phyloP scores from a whole-genome alignment of 805 yeast genomes.

The Starmerella bombi region DNA sequence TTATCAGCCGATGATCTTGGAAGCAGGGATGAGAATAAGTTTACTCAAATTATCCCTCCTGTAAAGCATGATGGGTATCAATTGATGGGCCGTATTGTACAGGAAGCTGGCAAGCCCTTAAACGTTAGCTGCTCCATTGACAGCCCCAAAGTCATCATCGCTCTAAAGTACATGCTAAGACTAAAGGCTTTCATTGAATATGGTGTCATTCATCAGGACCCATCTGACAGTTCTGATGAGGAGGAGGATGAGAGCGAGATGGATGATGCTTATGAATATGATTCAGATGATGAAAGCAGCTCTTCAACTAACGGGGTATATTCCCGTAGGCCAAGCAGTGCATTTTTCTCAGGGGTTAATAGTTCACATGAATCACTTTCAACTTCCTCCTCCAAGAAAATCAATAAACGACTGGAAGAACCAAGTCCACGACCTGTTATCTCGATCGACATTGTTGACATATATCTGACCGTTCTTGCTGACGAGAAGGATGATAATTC shows the following conservation, averaged over 20 bases:
- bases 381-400: not conserved
- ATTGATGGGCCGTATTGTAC: slow-evolving; percentile 39
- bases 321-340: too few relatives aligned
- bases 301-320: not conserved
- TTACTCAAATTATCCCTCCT: slow-evolving; percentile 69
- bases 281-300: not conserved
- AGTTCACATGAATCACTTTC: too few relatives aligned
- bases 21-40: slow-evolving; percentile 46
- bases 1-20: slow-evolving; percentile 71
- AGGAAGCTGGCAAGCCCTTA: slow-evolving; percentile 18
- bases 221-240: not conserved
- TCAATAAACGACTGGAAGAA: not conserved
- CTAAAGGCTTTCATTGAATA: slow-evolving; percentile 49
- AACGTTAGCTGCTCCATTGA: slow-evolving; percentile 38
- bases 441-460: slow-evolving; percentile 53
- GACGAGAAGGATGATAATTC: slow-evolving; percentile 56
- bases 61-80: slow-evolving; percentile 52
- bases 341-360: too few relatives aligned
- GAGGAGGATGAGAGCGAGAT: slow-evolving; percentile 1
- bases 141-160: slow-evolving; percentile 67
- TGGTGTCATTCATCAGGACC: slow-evolving; percentile 28
- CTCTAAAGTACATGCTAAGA: slow-evolving; percentile 74
- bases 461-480: slow-evolving; percentile 67
- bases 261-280: not conserved
- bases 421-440: slow-evolving; percentile 1